Evolutionary conservation across 192 early-diverging fungal genomes (phyloP), one percentile per base, ranked within the genome.

Genomic region (Coemansia sp.): DNA sequence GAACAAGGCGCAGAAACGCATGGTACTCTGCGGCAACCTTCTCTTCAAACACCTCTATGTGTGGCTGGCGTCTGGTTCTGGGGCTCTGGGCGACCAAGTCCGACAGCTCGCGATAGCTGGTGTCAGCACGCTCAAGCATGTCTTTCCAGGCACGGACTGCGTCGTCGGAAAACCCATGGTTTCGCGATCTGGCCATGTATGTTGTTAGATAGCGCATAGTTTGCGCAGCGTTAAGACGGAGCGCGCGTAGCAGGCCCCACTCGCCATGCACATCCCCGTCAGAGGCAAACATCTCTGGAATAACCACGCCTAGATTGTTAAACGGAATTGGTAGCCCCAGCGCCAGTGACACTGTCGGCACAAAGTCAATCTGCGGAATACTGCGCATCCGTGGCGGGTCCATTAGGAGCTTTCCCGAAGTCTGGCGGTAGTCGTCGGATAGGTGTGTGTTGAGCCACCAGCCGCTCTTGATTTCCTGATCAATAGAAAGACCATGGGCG

Each of bases 241-340:
- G 67, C 4, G 85, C 88, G 37, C 83, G 80, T 25, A 91, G 61
- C 8, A 79, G 63, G 3, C 76, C 76, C 81, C 81, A 83, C 14
- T 75, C 76, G 32, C 54, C 63, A 6, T 41, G 8, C 0, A 3
- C 32, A 19, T 22, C 39, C 9, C 25, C 50, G 56, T 68, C 75
- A 9, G 72, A 69, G 6, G 84, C 86, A 60, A 99, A 89, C 6
- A 95, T 70, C 71, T 99, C 94, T 1, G 97, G 95, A 20, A 99
- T 91, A 10, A 92, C 70, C 0, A 88, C 83, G 4, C 97, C 97
- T 37, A 99, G 77, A 70, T 93, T 99, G 64, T 93, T 94, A 84
- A 92, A 97, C 2, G 97, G 96, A 64, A 97, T 93, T 0, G 94
- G 94, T 0, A 95, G 69, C 13, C 92, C 92, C 53, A 99, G 73